Evolutionary conservation across 139 green algal genomes (phyloP).

Genomic region (Astrephomene gubernaculifera): DNA sequence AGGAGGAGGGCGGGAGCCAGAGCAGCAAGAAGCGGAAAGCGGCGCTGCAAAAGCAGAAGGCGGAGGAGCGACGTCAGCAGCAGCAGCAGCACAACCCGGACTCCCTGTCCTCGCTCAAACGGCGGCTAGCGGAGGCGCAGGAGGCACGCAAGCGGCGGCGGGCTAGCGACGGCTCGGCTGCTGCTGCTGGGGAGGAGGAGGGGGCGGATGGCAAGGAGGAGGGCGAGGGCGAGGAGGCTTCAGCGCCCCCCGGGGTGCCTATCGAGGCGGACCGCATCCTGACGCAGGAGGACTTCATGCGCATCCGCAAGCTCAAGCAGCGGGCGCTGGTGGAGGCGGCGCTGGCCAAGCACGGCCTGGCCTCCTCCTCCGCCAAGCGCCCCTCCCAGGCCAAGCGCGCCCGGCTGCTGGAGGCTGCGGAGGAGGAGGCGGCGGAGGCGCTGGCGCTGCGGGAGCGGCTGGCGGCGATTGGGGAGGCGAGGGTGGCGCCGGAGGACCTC

Average conservation of each 20-base stretch:
- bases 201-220: not conserved
- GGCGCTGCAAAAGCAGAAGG: not conserved
- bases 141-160: slow-evolving; percentile 18
- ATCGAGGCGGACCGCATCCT: slow-evolving; percentile 86
- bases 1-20: not conserved
- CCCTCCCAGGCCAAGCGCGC: slow-evolving; percentile 53
- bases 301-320: slow-evolving; percentile 76
- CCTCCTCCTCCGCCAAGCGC: slow-evolving; percentile 68
- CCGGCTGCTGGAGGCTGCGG: slow-evolving; percentile 65
- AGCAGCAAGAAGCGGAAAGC: not conserved
- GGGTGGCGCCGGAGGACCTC: slow-evolving; percentile 74
- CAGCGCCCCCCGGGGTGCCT: slow-evolving; percentile 39
- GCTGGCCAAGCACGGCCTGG: slow-evolving; percentile 89
- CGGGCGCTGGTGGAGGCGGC: slow-evolving; percentile 74
- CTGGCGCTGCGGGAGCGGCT: slow-evolving; percentile 61
- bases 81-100: slow-evolving; percentile 32
- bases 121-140: slow-evolving; percentile 61
- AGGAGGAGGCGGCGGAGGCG: slow-evolving; percentile 85
- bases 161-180: too few species aligned
- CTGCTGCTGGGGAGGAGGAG: too few species aligned
- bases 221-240: not conserved
- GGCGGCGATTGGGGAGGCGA: slow-evolving; percentile 58
- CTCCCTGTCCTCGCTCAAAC: slow-evolving; percentile 53
- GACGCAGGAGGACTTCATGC: slow-evolving; percentile 83
- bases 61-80: not conserved